Evolutionary conservation across 768 basidiomycete genomes (phyloP), one percentile per base, ranked within the genome.

Genomic region (Russula virescens): DNA sequence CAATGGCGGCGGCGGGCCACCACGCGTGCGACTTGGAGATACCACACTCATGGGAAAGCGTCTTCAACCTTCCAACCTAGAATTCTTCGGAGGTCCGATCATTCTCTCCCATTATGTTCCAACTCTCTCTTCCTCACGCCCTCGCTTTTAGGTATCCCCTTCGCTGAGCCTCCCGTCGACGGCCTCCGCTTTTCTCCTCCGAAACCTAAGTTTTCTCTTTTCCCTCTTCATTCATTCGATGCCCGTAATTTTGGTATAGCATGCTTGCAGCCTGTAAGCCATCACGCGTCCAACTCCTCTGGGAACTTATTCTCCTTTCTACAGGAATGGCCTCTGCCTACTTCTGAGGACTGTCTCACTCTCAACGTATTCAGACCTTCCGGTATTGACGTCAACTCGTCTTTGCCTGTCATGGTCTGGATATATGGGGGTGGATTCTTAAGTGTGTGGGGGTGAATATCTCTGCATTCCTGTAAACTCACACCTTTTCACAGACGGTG

Each of bases 291-390:
- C 31, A 31, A 3, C 11, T 38, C 42, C 43, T n/a, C n/a, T 57
- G 3, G 14, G n/a, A 26, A 21, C 43, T 7, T 34, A 46, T 9
- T 23, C 45, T 19, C 21, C 7, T n/a, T 42, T 9, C 16, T 11
- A n/a, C 28, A 48, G 52, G 13, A 2, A 35, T 34, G 56, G 54
- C 18, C 46, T 28, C 34, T 31, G 23, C 31, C 59, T 42, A 67
- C 71, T 35, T 77, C 76, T 2, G 82, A 83, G 66, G 76, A 82
- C 64, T 82, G 81, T 62, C 70, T 83, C 48, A 77, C 71, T 9
- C 63, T 83, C 50, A 83, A 83, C 67, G 70, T 84, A 31, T 77
- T 74, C 53, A 71, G 74, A 8, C 82, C 82, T 0, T 66, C 71
- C 1, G 75, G 75, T 7, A 23, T 69, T 5, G 60, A 64, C 9